Conservation (phyloP, 768 basidiomycete genomes). For the Xerocomus spinulosus region DNA sequence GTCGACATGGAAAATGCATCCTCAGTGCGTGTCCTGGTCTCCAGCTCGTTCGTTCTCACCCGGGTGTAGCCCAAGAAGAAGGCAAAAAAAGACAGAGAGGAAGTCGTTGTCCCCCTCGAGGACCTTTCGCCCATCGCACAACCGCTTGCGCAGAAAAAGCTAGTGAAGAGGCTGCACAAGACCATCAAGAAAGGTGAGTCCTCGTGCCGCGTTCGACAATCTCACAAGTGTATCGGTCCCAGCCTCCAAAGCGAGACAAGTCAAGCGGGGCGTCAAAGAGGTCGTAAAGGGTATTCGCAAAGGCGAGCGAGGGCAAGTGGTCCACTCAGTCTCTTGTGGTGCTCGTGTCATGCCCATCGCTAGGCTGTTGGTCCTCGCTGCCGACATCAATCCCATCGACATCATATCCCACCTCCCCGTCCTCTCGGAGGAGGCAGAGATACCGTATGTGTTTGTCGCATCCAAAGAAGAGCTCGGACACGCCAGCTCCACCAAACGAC, state of each 20-base stretch:
- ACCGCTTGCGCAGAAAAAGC: constrained; percentile 90
- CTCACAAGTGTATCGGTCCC: neutral
- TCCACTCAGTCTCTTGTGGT: constrained; percentile 1
- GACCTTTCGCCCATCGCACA: constrained; percentile 93
- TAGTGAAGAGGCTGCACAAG: constrained; percentile 91
- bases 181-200: constrained; percentile 82
- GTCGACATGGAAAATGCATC: constrained; percentile 43
- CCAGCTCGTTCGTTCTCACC: constrained; percentile 28
- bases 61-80: constrained; percentile 47
- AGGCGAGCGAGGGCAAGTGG: constrained; percentile 87
- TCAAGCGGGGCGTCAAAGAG: constrained; percentile 98
- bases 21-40: constrained; percentile 24
- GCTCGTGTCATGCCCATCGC: constrained; percentile 1
- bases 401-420: constrained; percentile 97
- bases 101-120: constrained; percentile 63
- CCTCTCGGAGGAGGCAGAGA: constrained; percentile 87
- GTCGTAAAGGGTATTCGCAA: constrained; percentile 97
- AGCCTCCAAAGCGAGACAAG: constrained; percentile 93
- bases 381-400: constrained; percentile 97
- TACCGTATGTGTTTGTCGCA: constrained; percentile 85
- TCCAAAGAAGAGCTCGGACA: constrained; percentile 96
- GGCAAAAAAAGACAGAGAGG: constrained; percentile 55
- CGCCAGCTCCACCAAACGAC: constrained; percentile 94
- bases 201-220: neutral
- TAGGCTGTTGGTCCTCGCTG: constrained; percentile 88